Evolutionary conservation across 1,139 yeast species (phyloP).

Genomic region (Hansenula sp.): DNA sequence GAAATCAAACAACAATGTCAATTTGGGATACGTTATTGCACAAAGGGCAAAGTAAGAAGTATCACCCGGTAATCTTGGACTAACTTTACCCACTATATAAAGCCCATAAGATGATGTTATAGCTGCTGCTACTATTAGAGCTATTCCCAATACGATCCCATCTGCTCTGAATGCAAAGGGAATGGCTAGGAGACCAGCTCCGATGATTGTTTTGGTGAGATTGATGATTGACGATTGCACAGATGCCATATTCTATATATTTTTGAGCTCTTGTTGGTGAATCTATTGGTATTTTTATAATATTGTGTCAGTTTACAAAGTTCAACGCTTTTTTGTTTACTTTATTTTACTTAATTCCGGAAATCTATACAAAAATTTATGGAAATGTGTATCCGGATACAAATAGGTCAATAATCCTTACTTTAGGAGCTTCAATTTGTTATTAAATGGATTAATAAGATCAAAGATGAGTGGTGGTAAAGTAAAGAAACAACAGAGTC

Average conservation of each 20-base stretch:
- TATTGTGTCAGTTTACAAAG: not conserved
- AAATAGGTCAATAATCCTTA: too few species aligned
- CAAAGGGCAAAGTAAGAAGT: conserved; percentile 88
- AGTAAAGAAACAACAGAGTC: conserved; percentile 17
- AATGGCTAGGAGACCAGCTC: conserved; percentile 92
- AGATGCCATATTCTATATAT: conserved; percentile 13
- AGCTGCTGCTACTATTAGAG: conserved; percentile 69
- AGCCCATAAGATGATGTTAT: conserved; percentile 76
- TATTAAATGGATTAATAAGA: not conserved
- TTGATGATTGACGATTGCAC: conserved; percentile 48
- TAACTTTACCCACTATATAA: conserved; percentile 69
- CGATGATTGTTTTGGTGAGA: conserved; percentile 68
- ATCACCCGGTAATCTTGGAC: conserved; percentile 67
- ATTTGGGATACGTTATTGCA: conserved; percentile 76
- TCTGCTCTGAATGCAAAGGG: conserved; percentile 89
- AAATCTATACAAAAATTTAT: too few species aligned
- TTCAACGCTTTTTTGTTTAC: not conserved
- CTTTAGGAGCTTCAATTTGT: not conserved
- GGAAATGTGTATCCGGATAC: too few species aligned
- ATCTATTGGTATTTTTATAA: too few species aligned
- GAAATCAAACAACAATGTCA: conserved; percentile 76
- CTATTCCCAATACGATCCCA: conserved; percentile 66
- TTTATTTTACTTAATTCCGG: too few species aligned
- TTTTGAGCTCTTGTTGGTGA: not conserved
- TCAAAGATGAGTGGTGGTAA: conserved; percentile 4